A percentile compares a stretch with the other conserved stretches of the same genome.
phyloP scores from a whole-genome alignment of 1,284 basidiomycete genomes.

The Ceratobasidium sp. region DNA sequence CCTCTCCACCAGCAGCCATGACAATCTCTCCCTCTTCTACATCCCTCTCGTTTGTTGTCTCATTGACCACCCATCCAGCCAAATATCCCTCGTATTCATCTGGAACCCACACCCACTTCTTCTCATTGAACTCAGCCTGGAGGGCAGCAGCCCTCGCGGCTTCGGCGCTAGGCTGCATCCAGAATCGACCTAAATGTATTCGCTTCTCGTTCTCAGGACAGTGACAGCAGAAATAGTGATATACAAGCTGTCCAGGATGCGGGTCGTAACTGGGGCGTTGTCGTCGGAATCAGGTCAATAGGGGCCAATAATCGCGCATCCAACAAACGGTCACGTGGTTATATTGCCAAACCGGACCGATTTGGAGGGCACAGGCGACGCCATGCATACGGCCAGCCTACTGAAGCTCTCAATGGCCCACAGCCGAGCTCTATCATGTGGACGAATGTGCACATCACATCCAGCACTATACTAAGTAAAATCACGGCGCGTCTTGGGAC shows the following conservation, averaged over 20 bases:
- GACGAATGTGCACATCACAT: background rate
- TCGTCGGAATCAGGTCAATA: conserved; percentile 24
- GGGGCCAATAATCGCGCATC: conserved; percentile 23
- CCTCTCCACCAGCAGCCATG: conserved; percentile 80
- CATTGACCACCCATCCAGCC: conserved; percentile 86
- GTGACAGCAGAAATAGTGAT: background rate
- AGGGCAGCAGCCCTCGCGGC: conserved; percentile 81
- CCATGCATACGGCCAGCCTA: conserved; percentile 3
- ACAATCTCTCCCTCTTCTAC: conserved; percentile 80
- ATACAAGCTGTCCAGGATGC: background rate
- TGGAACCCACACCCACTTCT: conserved; percentile 97
- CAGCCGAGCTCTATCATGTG: background rate
- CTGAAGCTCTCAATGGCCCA: background rate
- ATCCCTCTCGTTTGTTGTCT: conserved; percentile 54
- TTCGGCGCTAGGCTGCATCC: conserved; percentile 58
- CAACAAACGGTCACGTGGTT: conserved; percentile 35
- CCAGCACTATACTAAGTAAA: too few species aligned
- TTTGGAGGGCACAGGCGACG: background rate
- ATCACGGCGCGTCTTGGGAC: too few species aligned
- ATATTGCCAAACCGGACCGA: conserved; percentile 6
- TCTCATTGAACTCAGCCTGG: conserved; percentile 94
- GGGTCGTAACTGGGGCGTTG: conserved; percentile 1
- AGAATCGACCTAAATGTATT: background rate
- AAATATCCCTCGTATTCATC: conserved; percentile 89
- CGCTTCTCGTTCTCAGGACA: background rate